Conservation (phyloP, 345 rosid genomes). For the Pelargonium nanum region DNA sequence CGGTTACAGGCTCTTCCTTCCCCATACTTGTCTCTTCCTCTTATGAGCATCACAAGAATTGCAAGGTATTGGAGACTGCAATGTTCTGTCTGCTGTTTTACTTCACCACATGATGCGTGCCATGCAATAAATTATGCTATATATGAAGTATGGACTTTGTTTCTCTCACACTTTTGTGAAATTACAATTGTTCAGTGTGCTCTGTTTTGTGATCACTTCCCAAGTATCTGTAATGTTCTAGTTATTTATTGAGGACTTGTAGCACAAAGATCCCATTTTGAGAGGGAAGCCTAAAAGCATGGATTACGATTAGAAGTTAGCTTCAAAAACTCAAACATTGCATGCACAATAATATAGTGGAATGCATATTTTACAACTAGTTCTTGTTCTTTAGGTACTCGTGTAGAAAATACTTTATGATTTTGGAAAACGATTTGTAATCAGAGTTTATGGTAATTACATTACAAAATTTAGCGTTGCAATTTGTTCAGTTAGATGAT, state of each 20-base stretch:
- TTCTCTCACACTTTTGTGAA: background rate
- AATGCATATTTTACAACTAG: too few relatives aligned
- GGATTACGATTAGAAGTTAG: too few relatives aligned
- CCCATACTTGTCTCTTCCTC: constrained; percentile 74
- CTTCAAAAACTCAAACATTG: too few relatives aligned
- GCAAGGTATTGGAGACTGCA: constrained; percentile 50
- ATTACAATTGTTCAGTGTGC: background rate
- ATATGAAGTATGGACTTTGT: background rate
- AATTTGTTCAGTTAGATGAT: background rate
- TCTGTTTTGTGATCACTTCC: background rate
- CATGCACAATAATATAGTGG: too few relatives aligned
- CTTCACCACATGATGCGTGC: background rate
- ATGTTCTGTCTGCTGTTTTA: background rate
- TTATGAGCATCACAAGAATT: constrained; percentile 81
- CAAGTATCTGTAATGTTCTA: background rate
- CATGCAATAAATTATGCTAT: background rate
- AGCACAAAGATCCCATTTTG: too few relatives aligned
- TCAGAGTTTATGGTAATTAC: too few relatives aligned
- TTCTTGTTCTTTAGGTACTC: too few relatives aligned
- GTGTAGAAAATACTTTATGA: too few relatives aligned
- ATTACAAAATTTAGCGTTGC: too few relatives aligned
- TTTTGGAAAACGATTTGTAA: too few relatives aligned
- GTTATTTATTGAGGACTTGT: too few relatives aligned
- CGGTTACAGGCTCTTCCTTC: constrained; percentile 40
- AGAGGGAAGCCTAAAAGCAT: too few relatives aligned